Percentiles rank a stretch among this genome's conserved stretches.
These are phyloP conservation scores for Nothophaeocryptopus gaeumannii DNA, from an alignment of 2,329 filamentous ascomycete species.

Conservation along the genomic window DNA sequence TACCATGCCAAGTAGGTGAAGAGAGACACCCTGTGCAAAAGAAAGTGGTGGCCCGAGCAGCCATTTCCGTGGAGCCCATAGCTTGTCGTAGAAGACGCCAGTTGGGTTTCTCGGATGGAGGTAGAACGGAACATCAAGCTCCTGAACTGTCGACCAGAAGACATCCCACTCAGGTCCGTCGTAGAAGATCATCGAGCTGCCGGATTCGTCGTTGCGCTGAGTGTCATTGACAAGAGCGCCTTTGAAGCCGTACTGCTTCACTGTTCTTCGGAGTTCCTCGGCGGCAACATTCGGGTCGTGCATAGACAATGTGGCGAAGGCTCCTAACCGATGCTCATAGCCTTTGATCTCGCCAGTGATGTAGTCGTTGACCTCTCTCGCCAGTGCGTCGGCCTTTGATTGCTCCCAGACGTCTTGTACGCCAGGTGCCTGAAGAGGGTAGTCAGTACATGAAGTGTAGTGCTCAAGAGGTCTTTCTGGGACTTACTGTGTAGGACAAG, in stretches of 20 bases:
- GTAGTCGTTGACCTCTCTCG: conserved; percentile 49
- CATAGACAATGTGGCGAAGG: conserved; percentile 45
- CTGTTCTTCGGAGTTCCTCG: conserved; percentile 52
- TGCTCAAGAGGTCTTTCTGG: no score
- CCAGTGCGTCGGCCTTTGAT: conserved; percentile 44
- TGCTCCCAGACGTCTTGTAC: conserved; percentile 49
- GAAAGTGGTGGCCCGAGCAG: conserved; percentile 59
- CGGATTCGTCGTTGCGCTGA: conserved; percentile 57
- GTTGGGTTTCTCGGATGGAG: conserved; percentile 54
- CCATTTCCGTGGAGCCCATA: conserved; percentile 59
- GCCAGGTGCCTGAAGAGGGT: conserved; percentile 38
- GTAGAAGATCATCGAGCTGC: conserved; percentile 63
- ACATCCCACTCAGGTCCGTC: conserved; percentile 59
- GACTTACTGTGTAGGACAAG: conserved; percentile 44
- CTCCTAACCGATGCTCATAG: conserved; percentile 44
- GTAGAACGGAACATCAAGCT: conserved; percentile 64
- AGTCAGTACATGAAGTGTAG: no score
- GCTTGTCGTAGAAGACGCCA: conserved; percentile 55
- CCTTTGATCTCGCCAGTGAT: conserved; percentile 44
- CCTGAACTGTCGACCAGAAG: conserved; percentile 59
- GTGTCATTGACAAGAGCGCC: conserved; percentile 36
- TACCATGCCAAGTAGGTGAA: conserved; percentile 55
- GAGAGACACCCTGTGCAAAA: conserved; percentile 58
- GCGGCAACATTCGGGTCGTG: conserved; percentile 53
- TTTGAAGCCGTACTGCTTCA: conserved; percentile 46